A percentile compares a stretch with the other conserved stretches of the same genome.
Conservation (phyloP, 2,329 filamentous ascomycete species). For the Aspergillus fructus region DNA sequence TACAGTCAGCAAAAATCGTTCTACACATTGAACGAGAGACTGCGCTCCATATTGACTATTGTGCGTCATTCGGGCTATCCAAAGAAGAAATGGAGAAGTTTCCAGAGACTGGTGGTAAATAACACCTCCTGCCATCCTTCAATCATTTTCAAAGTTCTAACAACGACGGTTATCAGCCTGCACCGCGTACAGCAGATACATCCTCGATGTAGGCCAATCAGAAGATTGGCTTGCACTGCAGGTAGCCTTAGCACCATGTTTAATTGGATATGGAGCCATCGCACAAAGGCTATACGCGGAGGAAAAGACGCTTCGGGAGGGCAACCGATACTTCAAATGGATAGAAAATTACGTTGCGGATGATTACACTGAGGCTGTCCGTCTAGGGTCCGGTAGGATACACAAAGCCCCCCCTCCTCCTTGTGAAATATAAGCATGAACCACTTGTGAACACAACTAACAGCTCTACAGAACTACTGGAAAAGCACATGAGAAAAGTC, state of each 20-base stretch:
- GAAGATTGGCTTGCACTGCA: conserved; percentile 88
- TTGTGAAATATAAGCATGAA: not conserved
- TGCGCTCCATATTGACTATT: conserved; percentile 78
- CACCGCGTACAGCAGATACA: conserved; percentile 79
- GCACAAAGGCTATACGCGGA: conserved; percentile 69
- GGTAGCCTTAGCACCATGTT: conserved; percentile 78
- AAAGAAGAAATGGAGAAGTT: conserved; percentile 69
- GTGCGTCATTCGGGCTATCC: conserved; percentile 74
- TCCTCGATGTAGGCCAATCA: conserved; percentile 83
- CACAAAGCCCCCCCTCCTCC: not conserved
- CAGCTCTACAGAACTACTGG: conserved; percentile 62
- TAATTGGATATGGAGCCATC: conserved; percentile 84
- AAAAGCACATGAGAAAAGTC: conserved; percentile 70
- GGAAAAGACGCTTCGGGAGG: conserved; percentile 58
- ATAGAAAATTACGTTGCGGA: conserved; percentile 83
- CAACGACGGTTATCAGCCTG: conserved; percentile 51
- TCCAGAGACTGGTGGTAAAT: conserved; percentile 69
- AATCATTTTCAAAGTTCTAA: conserved; percentile 4
- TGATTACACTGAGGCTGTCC: conserved; percentile 73
- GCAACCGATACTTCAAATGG: conserved; percentile 84
- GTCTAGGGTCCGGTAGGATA: conserved; percentile 64
- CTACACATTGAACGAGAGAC: conserved; percentile 77
- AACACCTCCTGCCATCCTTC: not conserved
- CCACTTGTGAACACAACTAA: conserved; percentile 6
- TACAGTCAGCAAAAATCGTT: conserved; percentile 67